Evolutionary conservation across 768 basidiomycete genomes (phyloP).

Genomic region (Leccinellum rugosiceps): DNA sequence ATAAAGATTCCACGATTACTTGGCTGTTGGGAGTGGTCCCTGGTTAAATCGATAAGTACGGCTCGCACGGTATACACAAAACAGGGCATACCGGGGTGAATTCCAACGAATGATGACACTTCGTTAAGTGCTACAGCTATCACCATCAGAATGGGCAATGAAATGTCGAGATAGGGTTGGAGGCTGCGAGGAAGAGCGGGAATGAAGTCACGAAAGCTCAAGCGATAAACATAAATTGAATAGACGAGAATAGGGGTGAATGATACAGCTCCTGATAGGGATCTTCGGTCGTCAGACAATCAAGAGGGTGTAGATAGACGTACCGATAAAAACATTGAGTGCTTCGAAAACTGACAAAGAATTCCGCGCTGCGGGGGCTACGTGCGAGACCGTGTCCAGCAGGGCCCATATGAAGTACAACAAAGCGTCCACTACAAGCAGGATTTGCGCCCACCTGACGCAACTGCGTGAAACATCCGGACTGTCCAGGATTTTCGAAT

Average conservation of each 20-base stretch:
- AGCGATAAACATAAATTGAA: constrained; percentile 57
- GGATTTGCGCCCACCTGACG: constrained; percentile 46
- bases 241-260: constrained; percentile 66
- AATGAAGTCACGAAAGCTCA: constrained; percentile 50
- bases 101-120: constrained; percentile 62
- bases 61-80: background rate
- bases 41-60: constrained; percentile 6
- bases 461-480: constrained; percentile 1
- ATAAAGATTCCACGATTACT: constrained; percentile 40
- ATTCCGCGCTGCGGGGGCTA: constrained; percentile 48
- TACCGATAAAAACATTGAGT: constrained; percentile 63
- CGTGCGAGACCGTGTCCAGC: constrained; percentile 58
- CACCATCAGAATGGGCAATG: constrained; percentile 54
- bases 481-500: background rate
- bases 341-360: constrained; percentile 45
- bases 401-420: constrained; percentile 56
- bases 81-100: constrained; percentile 48
- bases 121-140: constrained; percentile 53
- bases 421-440: constrained; percentile 62
- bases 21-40: constrained; percentile 4
- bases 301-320: constrained; percentile 21
- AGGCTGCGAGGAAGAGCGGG: constrained; percentile 50
- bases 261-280: constrained; percentile 46
- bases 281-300: background rate
- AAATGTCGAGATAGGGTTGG: constrained; percentile 40